Base-by-base conservation (phyloP, 768 basidiomycete species). In the Tylopilus cervinicoccineus region DNA sequence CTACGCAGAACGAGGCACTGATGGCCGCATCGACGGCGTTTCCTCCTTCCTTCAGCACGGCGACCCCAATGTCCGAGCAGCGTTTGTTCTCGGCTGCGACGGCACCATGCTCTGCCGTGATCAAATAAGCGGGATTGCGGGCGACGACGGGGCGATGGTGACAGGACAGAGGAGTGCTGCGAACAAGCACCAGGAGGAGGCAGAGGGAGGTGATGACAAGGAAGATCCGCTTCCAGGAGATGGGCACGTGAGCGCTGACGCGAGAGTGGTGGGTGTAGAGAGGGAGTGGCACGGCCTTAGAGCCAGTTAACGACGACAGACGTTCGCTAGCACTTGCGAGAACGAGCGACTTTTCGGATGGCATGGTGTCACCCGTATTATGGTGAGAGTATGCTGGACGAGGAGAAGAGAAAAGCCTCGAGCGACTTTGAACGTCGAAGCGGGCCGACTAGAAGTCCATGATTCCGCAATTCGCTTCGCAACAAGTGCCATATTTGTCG, bases 1-100 rank as follows among this genome's bases (percentile, higher is more conserved):
- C 87, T 28, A 72, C 71, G 62, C 95, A 97, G 22, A 97, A 72
- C 0, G 85, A 81, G 0, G 88, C 77, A 19, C 83, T 79, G 45
- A 97, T 81, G 0, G 83, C 86, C 0, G 95, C 85, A 55, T 98
- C 95, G 14, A 95, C 81, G 0, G 94, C 93, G 59, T 88, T 94
- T 16, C 95, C 95, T 23, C 93, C 93, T 8, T 81, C 78, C 69
- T 81, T 83, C 49, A 95, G 58, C 9, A 84, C 72, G 5, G 80
- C 70, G 2, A 96, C 80, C 3, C 94, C 95, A 40, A 96, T 83
- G 36, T 87, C 69, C 9, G 92, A 94, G 66, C 95, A 97, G 17
- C 82, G 70, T 54, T 79, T 76, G 66, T 93, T 92, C 71, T 97
- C 94, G 23, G 85, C 77, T 5, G 95, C 92, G 16, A 97, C 93